Base-by-base conservation (phyloP, 768 basidiomycete species). In the Boletus subparvulus region DNA sequence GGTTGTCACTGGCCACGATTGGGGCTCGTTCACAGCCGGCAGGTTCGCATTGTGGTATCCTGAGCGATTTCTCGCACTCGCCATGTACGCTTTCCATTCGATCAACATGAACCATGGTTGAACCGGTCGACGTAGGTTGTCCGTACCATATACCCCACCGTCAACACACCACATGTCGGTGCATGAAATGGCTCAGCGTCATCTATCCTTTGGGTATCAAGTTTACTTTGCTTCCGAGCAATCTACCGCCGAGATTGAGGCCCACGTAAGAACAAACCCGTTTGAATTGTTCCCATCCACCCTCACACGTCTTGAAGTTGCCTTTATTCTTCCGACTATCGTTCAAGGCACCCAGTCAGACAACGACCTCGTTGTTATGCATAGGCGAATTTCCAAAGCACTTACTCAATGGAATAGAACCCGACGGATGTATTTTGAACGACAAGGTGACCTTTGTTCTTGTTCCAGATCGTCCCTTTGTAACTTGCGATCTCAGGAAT, bases 1-100 rank as follows among this genome's bases (percentile, higher is more conserved):
- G 86, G 77, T 89, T 12, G 71, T 91, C 54, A 77, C 91, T 55
- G 91, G 88, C 0, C 91, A 92, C 62, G 91, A 93, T 63, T 92
- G 90, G 90, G 91, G 91, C 6, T 74, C 87, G 3, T 81, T 75
- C 57, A 81, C 76, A 13, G 87, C 79, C 2, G 79, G 78, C 42
- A 77, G 90, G 21, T 86, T 93, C 62, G 84, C 87, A 12, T 74
- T 90, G 24, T 91, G 87, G 86, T 72, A 89, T 65, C 88, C 91
- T 0, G 72, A 83, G 14, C 78, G 88, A 35, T 60, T 88, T 36
- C 62, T 77, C 6, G 85, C 83, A 0, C 73, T 92, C 19, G 76
- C 80, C 0, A 73, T 85, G 90, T 88, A 71, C 59, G 82, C 71
- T n/a, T 39, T 40, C 24, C 24, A 16, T 52, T 44, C 4, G 28